Percentiles rank a stretch among this genome's conserved stretches.
These are phyloP conservation scores for Friedmanniomyces simplex DNA, from an alignment of 495 filamentous ascomycete species.

Conservation along the genomic window DNA sequence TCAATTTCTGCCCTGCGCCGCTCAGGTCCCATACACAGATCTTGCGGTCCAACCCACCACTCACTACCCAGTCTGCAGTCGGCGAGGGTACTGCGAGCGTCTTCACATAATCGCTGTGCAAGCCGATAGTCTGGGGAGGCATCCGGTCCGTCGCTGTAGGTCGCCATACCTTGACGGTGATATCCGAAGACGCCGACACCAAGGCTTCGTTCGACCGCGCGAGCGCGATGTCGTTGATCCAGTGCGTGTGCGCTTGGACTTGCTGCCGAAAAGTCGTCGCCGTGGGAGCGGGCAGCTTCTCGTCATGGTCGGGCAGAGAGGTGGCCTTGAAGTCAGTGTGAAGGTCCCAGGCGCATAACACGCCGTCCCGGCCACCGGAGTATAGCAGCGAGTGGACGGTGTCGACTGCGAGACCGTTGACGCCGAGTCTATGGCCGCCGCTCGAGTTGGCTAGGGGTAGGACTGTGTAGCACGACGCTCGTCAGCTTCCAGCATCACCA, in stretches of 20 bases:
- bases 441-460: conserved; percentile 86
- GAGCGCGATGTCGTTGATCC: conserved; percentile 95
- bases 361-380: conserved; percentile 88
- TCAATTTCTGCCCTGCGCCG: conserved; percentile 70
- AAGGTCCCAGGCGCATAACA: conserved; percentile 91
- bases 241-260: conserved; percentile 96
- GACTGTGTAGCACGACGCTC: conserved; percentile 43
- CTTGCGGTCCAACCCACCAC: conserved; percentile 88
- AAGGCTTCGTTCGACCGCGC: conserved; percentile 71
- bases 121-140: conserved; percentile 71
- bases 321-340: conserved; percentile 44
- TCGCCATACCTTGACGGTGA: conserved; percentile 89
- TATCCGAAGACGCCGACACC: conserved; percentile 90
- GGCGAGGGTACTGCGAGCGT: conserved; percentile 67
- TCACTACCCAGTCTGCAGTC: conserved; percentile 79
- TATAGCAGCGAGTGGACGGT: conserved; percentile 82
- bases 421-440: conserved; percentile 83
- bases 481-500: background rate
- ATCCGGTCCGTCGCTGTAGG: conserved; percentile 61
- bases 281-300: conserved; percentile 18
- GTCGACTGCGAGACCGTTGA: conserved; percentile 88
- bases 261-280: conserved; percentile 73
- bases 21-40: conserved; percentile 89
- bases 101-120: conserved; percentile 94
- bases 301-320: conserved; percentile 28